phyloP scores from a whole-genome alignment of 75 land plant species.

The Cryptomeria japonica region DNA sequence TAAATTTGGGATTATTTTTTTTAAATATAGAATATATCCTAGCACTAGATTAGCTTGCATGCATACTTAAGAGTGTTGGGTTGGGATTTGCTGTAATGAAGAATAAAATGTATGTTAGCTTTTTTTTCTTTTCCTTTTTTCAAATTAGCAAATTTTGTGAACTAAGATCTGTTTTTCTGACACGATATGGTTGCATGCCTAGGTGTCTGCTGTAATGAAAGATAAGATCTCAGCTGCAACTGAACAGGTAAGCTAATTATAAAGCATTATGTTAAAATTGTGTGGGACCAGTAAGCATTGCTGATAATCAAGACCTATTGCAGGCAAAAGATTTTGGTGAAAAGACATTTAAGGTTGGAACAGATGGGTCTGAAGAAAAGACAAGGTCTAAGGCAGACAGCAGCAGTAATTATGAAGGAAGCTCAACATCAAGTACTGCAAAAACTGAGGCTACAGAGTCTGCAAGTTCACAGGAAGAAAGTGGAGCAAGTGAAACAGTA shows the following conservation, averaged over 20 bases:
- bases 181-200: not conserved
- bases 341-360: constrained; percentile 1
- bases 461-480: constrained; percentile 12
- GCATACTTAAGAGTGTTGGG: not conserved
- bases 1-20: not conserved
- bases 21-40: not conserved
- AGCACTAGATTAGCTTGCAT: not conserved
- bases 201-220: constrained; percentile 68
- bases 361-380: constrained; percentile 10
- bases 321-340: constrained; percentile 13
- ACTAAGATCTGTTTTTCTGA: not conserved
- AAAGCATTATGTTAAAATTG: not conserved
- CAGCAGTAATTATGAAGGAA: constrained; percentile 12
- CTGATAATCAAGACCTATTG: not conserved
- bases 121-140: not conserved
- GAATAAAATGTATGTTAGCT: constrained; percentile 41
- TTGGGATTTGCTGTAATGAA: constrained; percentile 56
- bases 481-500: constrained; percentile 21
- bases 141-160: not conserved
- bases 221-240: constrained; percentile 70
- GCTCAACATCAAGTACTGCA: constrained; percentile 15
- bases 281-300: not conserved
- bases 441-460: constrained; percentile 25
- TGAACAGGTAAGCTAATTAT: constrained; percentile 53
- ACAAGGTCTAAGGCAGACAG: constrained; percentile 9